Percentiles rank a stretch among this genome's conserved stretches.
Evolutionary conservation across 139 green algal genomes (phyloP).

Genomic region (Tetraselmis striata): DNA sequence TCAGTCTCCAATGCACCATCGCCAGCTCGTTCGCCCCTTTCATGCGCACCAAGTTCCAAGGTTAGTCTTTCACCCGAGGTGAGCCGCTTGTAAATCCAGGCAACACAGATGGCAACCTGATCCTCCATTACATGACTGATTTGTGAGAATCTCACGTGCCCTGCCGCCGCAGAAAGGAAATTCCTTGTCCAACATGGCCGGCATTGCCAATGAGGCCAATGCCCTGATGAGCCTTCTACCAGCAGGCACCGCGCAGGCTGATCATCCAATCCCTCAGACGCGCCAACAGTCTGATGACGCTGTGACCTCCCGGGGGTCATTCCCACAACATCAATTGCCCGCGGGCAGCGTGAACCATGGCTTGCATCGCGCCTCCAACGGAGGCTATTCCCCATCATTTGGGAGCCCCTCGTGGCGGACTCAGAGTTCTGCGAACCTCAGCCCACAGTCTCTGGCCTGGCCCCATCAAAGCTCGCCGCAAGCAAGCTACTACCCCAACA

Average conservation of each 20-base stretch:
- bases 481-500: too few relatives aligned
- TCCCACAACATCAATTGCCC: too few relatives aligned
- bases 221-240: not conserved
- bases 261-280: too few relatives aligned
- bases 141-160: not conserved
- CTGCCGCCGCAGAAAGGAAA: not conserved
- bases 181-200: not conserved
- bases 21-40: not conserved
- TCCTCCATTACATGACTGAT: not conserved
- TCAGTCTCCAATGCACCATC: not conserved
- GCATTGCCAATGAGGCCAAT: not conserved
- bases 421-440: too few relatives aligned
- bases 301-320: not conserved
- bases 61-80: not conserved
- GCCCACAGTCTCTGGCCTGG: too few relatives aligned
- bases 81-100: not conserved
- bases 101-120: not conserved
- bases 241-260: not conserved
- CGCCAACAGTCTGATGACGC: not conserved
- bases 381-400: not conserved
- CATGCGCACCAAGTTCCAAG: not conserved
- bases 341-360: not conserved
- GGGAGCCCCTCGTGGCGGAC: too few relatives aligned
- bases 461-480: too few relatives aligned
- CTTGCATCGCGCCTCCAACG: not conserved